phyloP scores from a whole-genome alignment of 148 eudicot genomes.

The Persicaria tinctoria region DNA sequence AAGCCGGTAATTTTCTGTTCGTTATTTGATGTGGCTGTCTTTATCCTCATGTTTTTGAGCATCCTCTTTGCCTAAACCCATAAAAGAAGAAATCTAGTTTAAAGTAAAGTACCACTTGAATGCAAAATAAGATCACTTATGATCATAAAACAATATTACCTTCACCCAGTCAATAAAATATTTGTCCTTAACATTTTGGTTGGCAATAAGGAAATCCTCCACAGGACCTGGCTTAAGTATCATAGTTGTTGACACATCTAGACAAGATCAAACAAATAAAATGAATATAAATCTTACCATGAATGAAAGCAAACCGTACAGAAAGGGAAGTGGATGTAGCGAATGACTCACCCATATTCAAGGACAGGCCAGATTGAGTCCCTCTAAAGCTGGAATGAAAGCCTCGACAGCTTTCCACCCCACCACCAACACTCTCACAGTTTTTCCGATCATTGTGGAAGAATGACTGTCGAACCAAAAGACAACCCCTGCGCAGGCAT shows the following conservation, averaged over 20 bases:
- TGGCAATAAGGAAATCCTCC: slow-evolving; percentile 29
- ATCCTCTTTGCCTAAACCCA: slow-evolving; percentile 21
- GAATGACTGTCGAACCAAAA: slow-evolving; percentile 84
- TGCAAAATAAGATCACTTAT: neutral
- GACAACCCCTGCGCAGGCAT: slow-evolving; percentile 57
- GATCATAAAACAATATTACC: slow-evolving; percentile 18
- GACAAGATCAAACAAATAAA: neutral
- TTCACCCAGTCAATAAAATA: slow-evolving; percentile 36
- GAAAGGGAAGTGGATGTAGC: neutral
- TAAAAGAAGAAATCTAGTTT: neutral
- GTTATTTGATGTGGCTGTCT: slow-evolving; percentile 54
- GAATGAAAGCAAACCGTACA: neutral
- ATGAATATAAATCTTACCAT: neutral
- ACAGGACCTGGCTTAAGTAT: slow-evolving; percentile 43
- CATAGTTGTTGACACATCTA: slow-evolving; percentile 97
- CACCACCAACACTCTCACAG: slow-evolving; percentile 82
- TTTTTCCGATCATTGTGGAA: slow-evolving; percentile 76
- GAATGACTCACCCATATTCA: slow-evolving; percentile 62
- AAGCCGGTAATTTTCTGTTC: slow-evolving; percentile 72
- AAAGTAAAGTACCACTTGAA: neutral
- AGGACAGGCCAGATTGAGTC: slow-evolving; percentile 77
- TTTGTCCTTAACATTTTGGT: slow-evolving; percentile 39
- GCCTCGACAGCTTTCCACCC: slow-evolving; percentile 86
- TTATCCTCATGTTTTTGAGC: slow-evolving; percentile 74
- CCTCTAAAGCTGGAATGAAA: slow-evolving; percentile 91